Conservation (phyloP, 495 filamentous ascomycete genomes). For the Xylaria nigripes region DNA sequence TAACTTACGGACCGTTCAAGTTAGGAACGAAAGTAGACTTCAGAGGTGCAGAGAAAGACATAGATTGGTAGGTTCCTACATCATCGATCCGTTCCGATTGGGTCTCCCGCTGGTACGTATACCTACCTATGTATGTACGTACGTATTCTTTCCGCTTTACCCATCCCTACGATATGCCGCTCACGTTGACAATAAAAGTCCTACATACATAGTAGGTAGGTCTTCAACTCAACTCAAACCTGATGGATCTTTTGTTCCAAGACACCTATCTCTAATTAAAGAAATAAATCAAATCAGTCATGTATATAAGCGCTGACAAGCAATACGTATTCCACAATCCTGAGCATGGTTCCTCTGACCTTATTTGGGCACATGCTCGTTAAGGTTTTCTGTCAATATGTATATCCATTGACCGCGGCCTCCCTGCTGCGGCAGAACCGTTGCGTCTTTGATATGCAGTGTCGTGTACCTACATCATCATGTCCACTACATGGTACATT, state of each 20-base stretch:
- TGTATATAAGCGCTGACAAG: too few relatives aligned
- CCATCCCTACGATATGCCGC: background rate
- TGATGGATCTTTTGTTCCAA: too few relatives aligned
- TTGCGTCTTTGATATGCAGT: background rate
- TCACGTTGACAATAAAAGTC: background rate
- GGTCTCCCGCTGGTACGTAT: too few relatives aligned
- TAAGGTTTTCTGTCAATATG: background rate
- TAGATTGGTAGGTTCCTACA: background rate
- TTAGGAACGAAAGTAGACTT: too few relatives aligned
- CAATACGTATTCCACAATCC: background rate
- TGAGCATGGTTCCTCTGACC: background rate
- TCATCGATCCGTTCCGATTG: conserved; percentile 3
- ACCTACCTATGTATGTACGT: too few relatives aligned
- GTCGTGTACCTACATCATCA: background rate
- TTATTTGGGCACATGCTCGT: background rate
- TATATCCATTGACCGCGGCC: background rate
- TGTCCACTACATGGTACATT: background rate
- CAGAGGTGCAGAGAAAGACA: background rate
- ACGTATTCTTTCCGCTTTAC: background rate
- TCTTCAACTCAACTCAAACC: too few relatives aligned
- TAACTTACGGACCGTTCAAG: too few relatives aligned
- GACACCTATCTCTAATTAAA: too few relatives aligned
- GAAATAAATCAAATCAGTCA: too few relatives aligned
- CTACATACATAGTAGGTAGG: too few relatives aligned
- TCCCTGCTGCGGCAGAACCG: conserved; percentile 2